Evolutionary conservation across 768 basidiomycete genomes (phyloP), one percentile per base, ranked within the genome.

Genomic region (Agrocybe pediades): DNA sequence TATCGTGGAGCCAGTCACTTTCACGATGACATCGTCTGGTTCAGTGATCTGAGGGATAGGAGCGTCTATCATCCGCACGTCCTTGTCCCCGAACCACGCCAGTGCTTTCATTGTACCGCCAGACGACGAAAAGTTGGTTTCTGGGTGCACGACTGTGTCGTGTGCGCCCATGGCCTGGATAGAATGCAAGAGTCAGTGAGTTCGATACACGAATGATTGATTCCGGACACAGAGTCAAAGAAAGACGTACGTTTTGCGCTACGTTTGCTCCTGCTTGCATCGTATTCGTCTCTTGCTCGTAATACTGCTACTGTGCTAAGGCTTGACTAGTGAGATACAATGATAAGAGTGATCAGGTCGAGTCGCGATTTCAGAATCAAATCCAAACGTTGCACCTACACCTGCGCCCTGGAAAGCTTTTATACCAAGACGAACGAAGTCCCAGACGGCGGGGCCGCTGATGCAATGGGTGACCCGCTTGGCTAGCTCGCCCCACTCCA

Each of bases 1-100:
- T 45, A 88, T 83, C 16, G 87, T 92, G 0, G 85, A 84, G 0
- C 88, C 89, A 19, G 90, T 91, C 3, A 90, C 83, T 67, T 83
- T 81, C 51, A 92, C 61, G 51, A 92, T 83, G 49, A 91, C 85
- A 59, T 93, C 90, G 62, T 85, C 79, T 16, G 83, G 81, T 55
- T 90, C 83, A 1, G 81, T 85, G 61, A 91, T 81, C 51, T 82
- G 82, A 2, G 81, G 71, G 65, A 74, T 63, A 9, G 73, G 70
- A 0, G 69, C 74, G 17, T 73, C 68, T 25, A 75, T 56, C 50
- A 77, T 56, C 13, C 74, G 68, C 17, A 76, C 81, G 56, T 83
- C 79, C 40, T 71, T 64, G 7, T 76, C 67, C 1, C 86, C 84
- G 58, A 84, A 85, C 86, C 86, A 89, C 1, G 83, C 83, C 1